Percentiles rank a stretch among this genome's conserved stretches.
Evolutionary conservation across 495 filamentous ascomycete genomes (phyloP).

Genomic region (Choiromyces venosus): DNA sequence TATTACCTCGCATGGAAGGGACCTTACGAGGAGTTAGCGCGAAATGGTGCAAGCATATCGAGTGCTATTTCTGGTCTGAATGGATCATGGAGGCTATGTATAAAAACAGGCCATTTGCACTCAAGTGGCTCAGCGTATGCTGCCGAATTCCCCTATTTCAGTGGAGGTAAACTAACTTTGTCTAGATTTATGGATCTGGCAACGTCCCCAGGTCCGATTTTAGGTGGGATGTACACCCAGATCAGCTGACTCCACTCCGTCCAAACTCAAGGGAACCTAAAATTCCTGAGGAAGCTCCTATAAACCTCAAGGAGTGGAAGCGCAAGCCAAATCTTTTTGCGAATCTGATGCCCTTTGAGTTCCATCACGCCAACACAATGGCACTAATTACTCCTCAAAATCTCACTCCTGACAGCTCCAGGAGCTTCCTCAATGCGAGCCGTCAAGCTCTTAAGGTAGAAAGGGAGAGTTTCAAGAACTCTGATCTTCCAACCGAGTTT

Average conservation of each 20-base stretch:
- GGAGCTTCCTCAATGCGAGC: not conserved
- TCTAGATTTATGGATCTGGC: constrained; percentile 37
- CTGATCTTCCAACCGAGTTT: not conserved
- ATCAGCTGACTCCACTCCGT: constrained; percentile 12
- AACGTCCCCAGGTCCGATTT: constrained; percentile 26
- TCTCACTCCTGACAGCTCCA: not conserved
- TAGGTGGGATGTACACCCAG: constrained; percentile 7
- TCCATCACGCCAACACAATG: constrained; percentile 24
- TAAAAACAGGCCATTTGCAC: constrained; percentile 8
- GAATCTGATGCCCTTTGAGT: constrained; percentile 20
- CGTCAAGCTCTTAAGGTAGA: not conserved
- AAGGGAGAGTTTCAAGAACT: not conserved
- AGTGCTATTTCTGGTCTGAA: constrained; percentile 30
- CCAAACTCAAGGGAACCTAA: constrained; percentile 13
- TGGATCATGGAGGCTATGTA: constrained; percentile 28
- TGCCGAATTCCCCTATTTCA: not conserved
- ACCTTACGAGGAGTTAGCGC: constrained; percentile 32
- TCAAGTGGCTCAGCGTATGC: constrained; percentile 32
- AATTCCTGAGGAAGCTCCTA: not conserved
- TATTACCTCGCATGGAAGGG: constrained; percentile 13
- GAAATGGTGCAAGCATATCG: constrained; percentile 28
- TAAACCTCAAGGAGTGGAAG: constrained; percentile 1
- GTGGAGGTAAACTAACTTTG: not conserved
- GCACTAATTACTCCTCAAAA: constrained; percentile 15
- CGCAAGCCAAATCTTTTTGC: constrained; percentile 17